Percentiles rank a stretch among this genome's conserved stretches.
Conservation (phyloP, 2,329 filamentous ascomycete genomes). For the Fusarium sp. region DNA sequence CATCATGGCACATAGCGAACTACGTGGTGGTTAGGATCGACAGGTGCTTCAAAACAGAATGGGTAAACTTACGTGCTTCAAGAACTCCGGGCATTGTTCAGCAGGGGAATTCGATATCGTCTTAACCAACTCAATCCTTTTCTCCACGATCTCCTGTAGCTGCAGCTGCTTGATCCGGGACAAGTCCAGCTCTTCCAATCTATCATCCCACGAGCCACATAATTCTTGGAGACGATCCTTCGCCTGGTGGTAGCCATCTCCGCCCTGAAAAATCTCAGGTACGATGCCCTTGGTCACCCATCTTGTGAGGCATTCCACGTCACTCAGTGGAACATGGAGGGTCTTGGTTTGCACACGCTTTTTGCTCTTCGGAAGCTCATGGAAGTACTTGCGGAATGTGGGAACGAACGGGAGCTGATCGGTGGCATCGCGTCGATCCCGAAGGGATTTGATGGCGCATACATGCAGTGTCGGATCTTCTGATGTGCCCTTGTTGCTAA, state of each 20-base stretch:
- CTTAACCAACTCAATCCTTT: constrained; percentile 72
- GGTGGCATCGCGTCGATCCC: constrained; percentile 78
- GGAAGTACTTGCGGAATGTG: constrained; percentile 74
- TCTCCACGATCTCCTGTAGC: constrained; percentile 81
- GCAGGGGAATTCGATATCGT: constrained; percentile 74
- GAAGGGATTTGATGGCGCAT: constrained; percentile 78
- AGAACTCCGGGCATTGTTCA: constrained; percentile 78
- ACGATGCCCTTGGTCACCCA: constrained; percentile 70
- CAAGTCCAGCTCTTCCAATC: constrained; percentile 89
- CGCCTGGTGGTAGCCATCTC: constrained; percentile 64
- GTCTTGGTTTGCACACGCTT: constrained; percentile 76
- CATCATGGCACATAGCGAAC: constrained; percentile 96
- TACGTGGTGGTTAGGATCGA: constrained; percentile 56
- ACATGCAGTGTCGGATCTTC: constrained; percentile 79
- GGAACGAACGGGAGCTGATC: constrained; percentile 88
- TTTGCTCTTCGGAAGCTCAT: constrained; percentile 73
- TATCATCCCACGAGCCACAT: constrained; percentile 78
- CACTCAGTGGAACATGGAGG: constrained; percentile 76
- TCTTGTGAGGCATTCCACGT: constrained; percentile 87
- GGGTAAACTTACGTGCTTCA: constrained; percentile 80
- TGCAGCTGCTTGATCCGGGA: constrained; percentile 83
- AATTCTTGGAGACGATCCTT: constrained; percentile 76
- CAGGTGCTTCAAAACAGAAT: not conserved
- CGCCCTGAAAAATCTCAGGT: constrained; percentile 68
- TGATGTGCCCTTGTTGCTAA: constrained; percentile 67